Percentiles rank a stretch among this genome's conserved stretches.
These are phyloP conservation scores for Epichloe hybrida DNA, from an alignment of 2,329 filamentous ascomycete genomes.

Conservation along the genomic window DNA sequence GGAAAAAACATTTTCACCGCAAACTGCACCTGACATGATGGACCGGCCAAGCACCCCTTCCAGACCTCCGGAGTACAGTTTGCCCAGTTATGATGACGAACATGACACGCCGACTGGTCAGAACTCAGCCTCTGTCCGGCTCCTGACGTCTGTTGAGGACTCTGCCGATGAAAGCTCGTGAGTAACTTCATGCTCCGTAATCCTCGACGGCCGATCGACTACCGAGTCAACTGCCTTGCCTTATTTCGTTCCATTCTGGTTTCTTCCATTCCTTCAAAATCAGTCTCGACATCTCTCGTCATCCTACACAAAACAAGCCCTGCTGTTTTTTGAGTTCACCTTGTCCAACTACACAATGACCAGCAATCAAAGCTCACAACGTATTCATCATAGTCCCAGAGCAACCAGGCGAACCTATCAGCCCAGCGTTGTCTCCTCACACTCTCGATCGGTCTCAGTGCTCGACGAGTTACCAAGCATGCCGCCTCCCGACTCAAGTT, in stretches of 20 bases:
- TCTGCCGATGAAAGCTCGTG: conserved; percentile 39
- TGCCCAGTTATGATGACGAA: conserved; percentile 44
- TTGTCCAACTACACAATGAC: conserved; percentile 8
- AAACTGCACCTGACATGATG: conserved; percentile 21
- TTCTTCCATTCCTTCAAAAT: not conserved
- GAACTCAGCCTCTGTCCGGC: conserved; percentile 41
- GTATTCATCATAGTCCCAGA: conserved; percentile 26
- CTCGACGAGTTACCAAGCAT: conserved; percentile 44
- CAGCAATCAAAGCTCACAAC: conserved; percentile 24
- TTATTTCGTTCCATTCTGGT: not conserved
- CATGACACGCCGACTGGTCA: conserved; percentile 32
- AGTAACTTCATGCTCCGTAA: conserved; percentile 24
- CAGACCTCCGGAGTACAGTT: conserved; percentile 43
- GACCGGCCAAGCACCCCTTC: conserved; percentile 36
- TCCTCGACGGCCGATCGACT: too few relatives aligned
- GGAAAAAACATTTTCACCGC: not conserved
- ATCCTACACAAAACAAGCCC: not conserved
- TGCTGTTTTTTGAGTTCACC: conserved; percentile 18
- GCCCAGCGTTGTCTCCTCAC: conserved; percentile 35
- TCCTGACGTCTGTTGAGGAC: conserved; percentile 51
- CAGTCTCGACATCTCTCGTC: not conserved
- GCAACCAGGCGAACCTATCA: conserved; percentile 34
- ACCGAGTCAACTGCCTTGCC: not conserved
- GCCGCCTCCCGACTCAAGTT: conserved; percentile 50
- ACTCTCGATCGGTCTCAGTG: conserved; percentile 34